Evolutionary conservation across 345 rosid genomes (phyloP), one percentile per base, ranked within the genome.

Genomic region (Hypericum androsaemum): DNA sequence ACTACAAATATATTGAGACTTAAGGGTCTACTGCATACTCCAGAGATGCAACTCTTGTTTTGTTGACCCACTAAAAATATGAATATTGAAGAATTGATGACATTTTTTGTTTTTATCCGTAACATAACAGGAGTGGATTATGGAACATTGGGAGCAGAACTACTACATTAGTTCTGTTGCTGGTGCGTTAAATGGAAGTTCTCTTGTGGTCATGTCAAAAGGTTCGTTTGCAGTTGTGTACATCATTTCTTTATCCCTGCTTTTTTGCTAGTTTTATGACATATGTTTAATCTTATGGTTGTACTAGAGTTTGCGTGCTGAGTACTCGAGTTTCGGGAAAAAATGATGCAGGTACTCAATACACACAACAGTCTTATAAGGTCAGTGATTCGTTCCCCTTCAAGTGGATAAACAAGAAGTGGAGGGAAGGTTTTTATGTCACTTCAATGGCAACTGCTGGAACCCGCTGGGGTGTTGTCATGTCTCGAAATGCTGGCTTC

Each of bases 381-480:
- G 59, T 64, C 7, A 32, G 47, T 14, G 55, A 58, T 7, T 58
- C 49, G 22, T 47, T 58, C 41, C 69, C 69, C 13, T 64, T 43
- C 56, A 64, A 64, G 53, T 64, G 69, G 69, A 64, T 64, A 32
- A 52, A 58, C 54, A 64, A 58, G 41, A 53, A 47, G 39, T 64
- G 69, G 69, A 59, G 41, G 45, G 69, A 64, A 42, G 69, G 69
- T n/a, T 53, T 57, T 40, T 38, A 58, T 39, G 69, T 64, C 10
- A 58, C 69, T 0, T 51, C 69, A 7, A 64, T 64, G 53, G 63
- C 59, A 12, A 64, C 69, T 28, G 47, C 69, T 10, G 53, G 52
- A 52, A 52, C 43, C 12, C 37, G 54, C 12, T 65, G 69, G 69
- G 69, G 57, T n/a, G 57, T 58, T 13, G 69, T 64, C 17, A 50